phyloP scores from a whole-genome alignment of 495 filamentous ascomycete genomes.

The Penicillium turbatum region DNA sequence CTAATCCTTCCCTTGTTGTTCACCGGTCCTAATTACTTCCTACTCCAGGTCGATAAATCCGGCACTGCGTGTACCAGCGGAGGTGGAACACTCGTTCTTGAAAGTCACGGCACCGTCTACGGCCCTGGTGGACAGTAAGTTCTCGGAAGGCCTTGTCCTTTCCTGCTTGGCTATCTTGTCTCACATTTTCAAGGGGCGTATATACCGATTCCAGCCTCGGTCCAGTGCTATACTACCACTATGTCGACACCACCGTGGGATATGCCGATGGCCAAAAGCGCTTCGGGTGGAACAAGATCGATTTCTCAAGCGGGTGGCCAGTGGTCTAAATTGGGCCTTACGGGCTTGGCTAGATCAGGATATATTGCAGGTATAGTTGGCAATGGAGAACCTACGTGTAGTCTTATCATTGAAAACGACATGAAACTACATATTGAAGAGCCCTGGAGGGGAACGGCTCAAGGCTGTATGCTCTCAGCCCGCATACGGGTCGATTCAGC shows the following conservation, averaged over 20 bases:
- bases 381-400: too few relatives aligned
- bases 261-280: slow-evolving; percentile 59
- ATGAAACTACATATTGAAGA: too few relatives aligned
- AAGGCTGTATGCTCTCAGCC: too few relatives aligned
- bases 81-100: slow-evolving; percentile 63
- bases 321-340: slow-evolving; percentile 31
- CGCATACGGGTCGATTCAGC: too few relatives aligned
- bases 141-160: background rate
- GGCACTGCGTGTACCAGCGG: slow-evolving; percentile 54
- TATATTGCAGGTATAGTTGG: too few relatives aligned
- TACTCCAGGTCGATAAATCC: slow-evolving; percentile 45
- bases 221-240: slow-evolving; percentile 69
- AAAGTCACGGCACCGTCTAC: slow-evolving; percentile 61
- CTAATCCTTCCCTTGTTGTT: background rate
- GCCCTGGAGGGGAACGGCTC: too few relatives aligned
- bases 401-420: too few relatives aligned
- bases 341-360: too few relatives aligned
- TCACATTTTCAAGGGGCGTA: slow-evolving; percentile 37
- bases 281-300: slow-evolving; percentile 65
- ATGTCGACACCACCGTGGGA: slow-evolving; percentile 60
- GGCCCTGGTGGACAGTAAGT: slow-evolving; percentile 67
- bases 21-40: background rate
- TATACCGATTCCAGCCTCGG: slow-evolving; percentile 44
- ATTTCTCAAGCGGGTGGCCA: slow-evolving; percentile 66
- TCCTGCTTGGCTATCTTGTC: background rate